Percentiles rank a stretch among this genome's conserved stretches.
phyloP scores from a whole-genome alignment of 2,329 filamentous ascomycete species.

The Alternaria longipes region DNA sequence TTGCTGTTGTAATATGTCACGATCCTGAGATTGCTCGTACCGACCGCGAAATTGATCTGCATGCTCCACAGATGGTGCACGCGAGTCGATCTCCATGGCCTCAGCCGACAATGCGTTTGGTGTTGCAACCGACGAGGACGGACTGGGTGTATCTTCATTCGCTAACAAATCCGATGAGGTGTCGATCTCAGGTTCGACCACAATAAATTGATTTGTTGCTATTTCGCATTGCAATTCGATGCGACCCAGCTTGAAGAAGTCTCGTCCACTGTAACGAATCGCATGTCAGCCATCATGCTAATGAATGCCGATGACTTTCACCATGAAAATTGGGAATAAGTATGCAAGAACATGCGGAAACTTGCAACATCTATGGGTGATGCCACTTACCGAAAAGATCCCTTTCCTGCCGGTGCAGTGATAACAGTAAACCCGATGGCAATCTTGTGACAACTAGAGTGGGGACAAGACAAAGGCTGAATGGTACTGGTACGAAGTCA shows the following conservation, averaged over 20 bases:
- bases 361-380: background rate
- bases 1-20: constrained; percentile 26
- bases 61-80: constrained; percentile 28
- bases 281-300: constrained; percentile 15
- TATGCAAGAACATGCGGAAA: background rate
- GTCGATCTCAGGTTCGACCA: constrained; percentile 42
- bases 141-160: constrained; percentile 27
- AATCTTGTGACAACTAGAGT: constrained; percentile 34
- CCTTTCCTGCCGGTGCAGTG: constrained; percentile 37
- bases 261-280: constrained; percentile 39
- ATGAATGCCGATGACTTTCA: background rate
- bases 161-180: constrained; percentile 29
- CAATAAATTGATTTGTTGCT: constrained; percentile 29
- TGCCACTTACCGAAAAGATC: constrained; percentile 45
- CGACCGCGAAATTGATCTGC: constrained; percentile 27
- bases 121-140: constrained; percentile 24
- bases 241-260: constrained; percentile 52
- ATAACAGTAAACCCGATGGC: constrained; percentile 46
- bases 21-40: constrained; percentile 28
- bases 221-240: constrained; percentile 51
- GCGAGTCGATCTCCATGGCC: constrained; percentile 46
- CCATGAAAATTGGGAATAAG: background rate
- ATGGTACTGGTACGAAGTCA: constrained; percentile 42
- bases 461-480: constrained; percentile 44
- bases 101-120: constrained; percentile 15